Evolutionary conservation across 805 yeast genomes (phyloP).

Genomic region (Lachancea cidri): DNA sequence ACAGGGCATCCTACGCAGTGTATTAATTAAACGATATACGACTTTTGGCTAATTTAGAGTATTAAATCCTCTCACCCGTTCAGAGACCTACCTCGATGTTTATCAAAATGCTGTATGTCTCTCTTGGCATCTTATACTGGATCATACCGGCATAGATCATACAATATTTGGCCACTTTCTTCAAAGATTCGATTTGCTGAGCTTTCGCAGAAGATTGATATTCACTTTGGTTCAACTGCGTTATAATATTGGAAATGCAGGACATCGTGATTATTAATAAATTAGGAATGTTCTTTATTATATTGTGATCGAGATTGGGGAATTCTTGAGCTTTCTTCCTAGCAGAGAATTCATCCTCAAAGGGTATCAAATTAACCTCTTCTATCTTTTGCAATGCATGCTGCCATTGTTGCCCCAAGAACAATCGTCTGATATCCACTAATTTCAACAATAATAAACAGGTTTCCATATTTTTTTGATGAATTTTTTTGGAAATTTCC

Average conservation of each 20-base stretch:
- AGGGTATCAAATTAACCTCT: slow-evolving; percentile 63
- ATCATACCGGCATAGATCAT: slow-evolving; percentile 95
- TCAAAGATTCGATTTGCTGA: slow-evolving; percentile 50
- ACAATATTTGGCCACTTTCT: slow-evolving; percentile 71
- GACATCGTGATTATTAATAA: slow-evolving; percentile 78
- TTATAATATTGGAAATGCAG: slow-evolving; percentile 56
- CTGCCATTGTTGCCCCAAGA: slow-evolving; percentile 52
- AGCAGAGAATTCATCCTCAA: slow-evolving; percentile 49
- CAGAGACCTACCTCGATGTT: slow-evolving; percentile 48
- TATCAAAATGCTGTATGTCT: slow-evolving; percentile 66
- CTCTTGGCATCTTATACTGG: slow-evolving; percentile 85
- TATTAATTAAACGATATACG: background rate
- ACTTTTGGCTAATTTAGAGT: background rate
- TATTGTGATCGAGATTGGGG: slow-evolving; percentile 56
- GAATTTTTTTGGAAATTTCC: slow-evolving; percentile 52
- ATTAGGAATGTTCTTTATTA: slow-evolving; percentile 75
- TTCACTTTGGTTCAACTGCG: slow-evolving; percentile 35
- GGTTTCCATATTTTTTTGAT: slow-evolving; percentile 54
- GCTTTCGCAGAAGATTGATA: slow-evolving; percentile 44
- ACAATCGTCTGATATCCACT: slow-evolving; percentile 60
- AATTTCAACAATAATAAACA: slow-evolving; percentile 60
- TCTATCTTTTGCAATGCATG: slow-evolving; percentile 51
- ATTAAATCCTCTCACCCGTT: background rate
- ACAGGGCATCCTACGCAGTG: too few relatives aligned
- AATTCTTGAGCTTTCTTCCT: slow-evolving; percentile 68